phyloP scores from a whole-genome alignment of 192 early-diverging fungal genomes.

The Lobosporangium transversale region DNA sequence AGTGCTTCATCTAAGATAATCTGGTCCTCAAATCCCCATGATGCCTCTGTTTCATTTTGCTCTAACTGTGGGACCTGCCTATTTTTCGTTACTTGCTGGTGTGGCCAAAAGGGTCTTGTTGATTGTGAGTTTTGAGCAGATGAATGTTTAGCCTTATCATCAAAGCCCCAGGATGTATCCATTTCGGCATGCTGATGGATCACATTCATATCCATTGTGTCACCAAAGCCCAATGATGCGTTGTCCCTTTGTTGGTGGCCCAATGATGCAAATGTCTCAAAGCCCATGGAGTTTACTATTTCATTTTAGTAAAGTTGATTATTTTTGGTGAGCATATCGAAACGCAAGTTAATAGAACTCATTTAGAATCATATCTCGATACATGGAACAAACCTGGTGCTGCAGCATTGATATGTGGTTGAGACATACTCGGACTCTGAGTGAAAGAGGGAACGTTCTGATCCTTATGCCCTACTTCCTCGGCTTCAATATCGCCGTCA shows the following conservation, averaged over 20 bases:
- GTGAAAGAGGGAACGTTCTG: background rate
- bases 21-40: conserved; percentile 30
- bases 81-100: too few relatives aligned
- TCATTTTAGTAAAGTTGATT: background rate
- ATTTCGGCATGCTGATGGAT: background rate
- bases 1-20: conserved; percentile 4
- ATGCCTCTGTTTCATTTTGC: background rate
- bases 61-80: background rate
- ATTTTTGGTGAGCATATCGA: background rate
- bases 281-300: background rate
- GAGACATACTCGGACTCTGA: too few relatives aligned
- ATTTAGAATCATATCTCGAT: background rate
- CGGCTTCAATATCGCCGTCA: conserved; percentile 10
- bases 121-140: too few relatives aligned
- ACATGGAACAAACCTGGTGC: too few relatives aligned
- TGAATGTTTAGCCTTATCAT: background rate
- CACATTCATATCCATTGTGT: conserved; percentile 6
- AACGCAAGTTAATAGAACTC: background rate
- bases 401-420: background rate
- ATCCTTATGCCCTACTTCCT: background rate
- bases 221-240: conserved; percentile 26
- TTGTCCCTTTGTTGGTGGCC: conserved; percentile 10
- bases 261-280: background rate
- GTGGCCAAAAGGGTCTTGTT: too few relatives aligned
- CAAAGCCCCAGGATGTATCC: conserved; percentile 5